Base-by-base conservation (phyloP, 441 rosid species). In the Jatropha multifida region DNA sequence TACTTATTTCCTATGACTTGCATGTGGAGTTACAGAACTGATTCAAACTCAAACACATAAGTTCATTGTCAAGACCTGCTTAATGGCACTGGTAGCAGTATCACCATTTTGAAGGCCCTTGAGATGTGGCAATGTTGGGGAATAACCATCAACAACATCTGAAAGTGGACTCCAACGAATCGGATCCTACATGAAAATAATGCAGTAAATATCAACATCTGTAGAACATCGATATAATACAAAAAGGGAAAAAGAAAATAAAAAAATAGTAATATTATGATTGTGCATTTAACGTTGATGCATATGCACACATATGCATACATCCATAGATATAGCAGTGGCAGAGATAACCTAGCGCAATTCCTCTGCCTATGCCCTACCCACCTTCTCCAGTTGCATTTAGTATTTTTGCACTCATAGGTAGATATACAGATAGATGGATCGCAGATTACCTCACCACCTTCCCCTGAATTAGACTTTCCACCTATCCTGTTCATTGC, bases 41-140 rank as follows among this genome's bases (percentile, higher is more conserved):
- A 38, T 54, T 49, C 51, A 23, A 23, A 23, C 23, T 56, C 37
- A 81, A 54, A 74, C 38, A 79, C 44, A 81, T 23, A 23, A 75
- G 80, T 76, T 68, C 66, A 75, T 59, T 61, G 48, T 8, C 71
- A 71, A 72, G 46, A 96, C 99, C 99, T 94, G 97, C 83, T 96
- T 96, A 83, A 96, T 96, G 82, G 99, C 98, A 86, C 99, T 96
- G 1, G 99, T 96, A 69, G 99, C 99, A 78, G 93, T 96, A 76
- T 96, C 99, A 9, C 99, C 99, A 80, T 96, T 96, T 83, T 96
- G 97, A 82, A 96, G 99, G 73, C 99, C 99, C 88, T 94, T 96
- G 69, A 96, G 99, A 84, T 96, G 99, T 42, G 99, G 99, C 74
- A 96, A 73, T 68, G 99, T 96, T 48, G 98, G 88, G 79, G 99